Base-by-base conservation (phyloP, 371 early-diverging fungal genomes). In the Mortierella sp. region DNA sequence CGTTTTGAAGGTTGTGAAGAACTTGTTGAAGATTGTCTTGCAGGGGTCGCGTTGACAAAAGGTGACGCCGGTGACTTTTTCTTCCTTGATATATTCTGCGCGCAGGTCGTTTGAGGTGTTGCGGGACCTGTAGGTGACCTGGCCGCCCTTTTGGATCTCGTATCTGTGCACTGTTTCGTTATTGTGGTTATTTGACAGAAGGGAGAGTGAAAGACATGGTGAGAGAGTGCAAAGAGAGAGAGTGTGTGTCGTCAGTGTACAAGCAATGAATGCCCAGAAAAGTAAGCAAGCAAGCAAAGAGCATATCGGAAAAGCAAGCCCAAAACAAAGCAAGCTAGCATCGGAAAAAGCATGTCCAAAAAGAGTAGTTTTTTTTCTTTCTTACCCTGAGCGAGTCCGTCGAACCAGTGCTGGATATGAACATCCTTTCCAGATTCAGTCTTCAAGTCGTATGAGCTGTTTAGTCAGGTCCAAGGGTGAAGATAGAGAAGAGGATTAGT, bases 321-420 rank as follows among this genome's bases (percentile, higher is more conserved):
- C n/a, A n/a, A n/a, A n/a, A n/a, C n/a, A 55, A 11, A 26, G 13
- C 57, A 55, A 40, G 43, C 43, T 3, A 55, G 57, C n/a, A 55
- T n/a, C 11, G 9, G 24, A 6, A 24, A 26, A 31, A 31, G 14
- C 16, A 16, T 61, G 61, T 6, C 67, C 43, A 40, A 40, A 40
- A 40, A 40, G 34, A 37, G 0, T 21, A 3, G 31, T 31, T 54
- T 26, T 54, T 26, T 8, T 9, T 19, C 9, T 34, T 31, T 8
- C 37, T 64, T 82, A 86, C 87, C 75, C 87, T 92, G 92, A 19
- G 92, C 90, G 53, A 93, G 87, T 0, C 93, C 93, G 71, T 93
- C 93, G 80, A 93, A 93, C 37, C 92, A 92, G 76, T 93, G 93
- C 43, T 89, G 88, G 48, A 93, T 90, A 55, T 91, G 90, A 69